phyloP scores from a whole-genome alignment of 805 yeast species.

The Candida easanensis region DNA sequence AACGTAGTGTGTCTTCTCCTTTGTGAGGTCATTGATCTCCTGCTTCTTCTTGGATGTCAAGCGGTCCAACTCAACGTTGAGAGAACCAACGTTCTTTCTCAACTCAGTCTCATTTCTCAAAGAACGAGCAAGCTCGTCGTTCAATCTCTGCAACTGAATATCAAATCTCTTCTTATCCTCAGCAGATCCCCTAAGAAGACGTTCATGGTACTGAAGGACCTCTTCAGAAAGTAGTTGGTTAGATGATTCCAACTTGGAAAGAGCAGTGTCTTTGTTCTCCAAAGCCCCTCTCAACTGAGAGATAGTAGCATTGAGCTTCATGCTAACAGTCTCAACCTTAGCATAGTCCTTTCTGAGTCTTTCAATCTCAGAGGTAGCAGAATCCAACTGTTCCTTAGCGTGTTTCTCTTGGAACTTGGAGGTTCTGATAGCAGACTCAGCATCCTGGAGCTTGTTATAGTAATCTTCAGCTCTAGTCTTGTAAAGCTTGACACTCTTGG shows the following conservation, averaged over 20 bases:
- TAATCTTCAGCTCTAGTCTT: constrained; percentile 73
- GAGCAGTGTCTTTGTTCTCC: constrained; percentile 55
- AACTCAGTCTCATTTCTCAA: constrained; percentile 64
- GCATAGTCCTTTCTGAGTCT: constrained; percentile 52
- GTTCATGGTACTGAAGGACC: constrained; percentile 47
- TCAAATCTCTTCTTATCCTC: constrained; percentile 40
- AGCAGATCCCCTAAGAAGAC: constrained; percentile 38
- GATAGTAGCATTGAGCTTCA: constrained; percentile 48
- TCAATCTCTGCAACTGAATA: constrained; percentile 51
- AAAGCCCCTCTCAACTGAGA: constrained; percentile 52
- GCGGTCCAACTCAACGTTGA: constrained; percentile 58
- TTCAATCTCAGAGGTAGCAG: constrained; percentile 44
- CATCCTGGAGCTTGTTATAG: constrained; percentile 67
- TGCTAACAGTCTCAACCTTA: constrained; percentile 49
- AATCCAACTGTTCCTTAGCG: constrained; percentile 50
- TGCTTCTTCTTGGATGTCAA: constrained; percentile 37
- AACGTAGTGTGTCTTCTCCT: constrained; percentile 41
- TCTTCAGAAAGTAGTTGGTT: constrained; percentile 55
- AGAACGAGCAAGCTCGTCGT: constrained; percentile 49
- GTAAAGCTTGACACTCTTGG: constrained; percentile 55
- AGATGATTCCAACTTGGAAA: constrained; percentile 46
- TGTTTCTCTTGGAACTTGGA: constrained; percentile 60
- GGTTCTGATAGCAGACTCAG: constrained; percentile 68
- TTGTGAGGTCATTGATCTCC: constrained; percentile 37
- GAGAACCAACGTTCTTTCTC: constrained; percentile 59